Percentiles rank a stretch among this genome's conserved stretches.
phyloP scores from a whole-genome alignment of 306 rosid species.

The Prinsepia uniflora region DNA sequence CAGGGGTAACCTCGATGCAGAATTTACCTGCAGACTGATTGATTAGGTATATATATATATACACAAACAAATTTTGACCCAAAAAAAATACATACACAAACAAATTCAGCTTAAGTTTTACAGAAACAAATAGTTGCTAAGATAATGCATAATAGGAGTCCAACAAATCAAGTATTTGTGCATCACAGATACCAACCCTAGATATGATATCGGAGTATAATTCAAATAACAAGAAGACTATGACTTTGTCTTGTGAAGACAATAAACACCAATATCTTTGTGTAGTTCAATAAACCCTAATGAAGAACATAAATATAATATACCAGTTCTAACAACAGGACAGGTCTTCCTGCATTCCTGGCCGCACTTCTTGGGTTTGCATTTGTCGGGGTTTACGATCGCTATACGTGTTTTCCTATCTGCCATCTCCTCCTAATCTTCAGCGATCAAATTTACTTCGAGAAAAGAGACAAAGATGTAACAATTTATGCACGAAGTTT shows the following conservation, averaged over 20 bases:
- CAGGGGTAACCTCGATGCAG: constrained; percentile 85
- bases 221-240: background rate
- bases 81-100: background rate
- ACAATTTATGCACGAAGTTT: no score
- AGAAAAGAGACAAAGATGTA: no score
- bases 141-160: no score
- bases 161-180: background rate
- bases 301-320: background rate
- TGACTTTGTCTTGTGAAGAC: background rate
- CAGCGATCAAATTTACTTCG: background rate
- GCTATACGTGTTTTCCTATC: constrained; percentile 98
- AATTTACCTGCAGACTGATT: constrained; percentile 54
- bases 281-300: background rate
- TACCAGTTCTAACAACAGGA: constrained; percentile 90
- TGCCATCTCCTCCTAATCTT: constrained; percentile 42
- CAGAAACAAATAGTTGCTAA: no score
- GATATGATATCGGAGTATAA: background rate
- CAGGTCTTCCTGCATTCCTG: constrained; percentile 98
- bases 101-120: background rate
- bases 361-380: constrained; percentile 96
- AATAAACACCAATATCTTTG: background rate
- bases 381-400: constrained; percentile 80
- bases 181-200: background rate
- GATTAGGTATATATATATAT: background rate
- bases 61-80: no score